Evolutionary conservation across 2,329 filamentous ascomycete genomes (phyloP).

Genomic region (Penicillium capsulatum): DNA sequence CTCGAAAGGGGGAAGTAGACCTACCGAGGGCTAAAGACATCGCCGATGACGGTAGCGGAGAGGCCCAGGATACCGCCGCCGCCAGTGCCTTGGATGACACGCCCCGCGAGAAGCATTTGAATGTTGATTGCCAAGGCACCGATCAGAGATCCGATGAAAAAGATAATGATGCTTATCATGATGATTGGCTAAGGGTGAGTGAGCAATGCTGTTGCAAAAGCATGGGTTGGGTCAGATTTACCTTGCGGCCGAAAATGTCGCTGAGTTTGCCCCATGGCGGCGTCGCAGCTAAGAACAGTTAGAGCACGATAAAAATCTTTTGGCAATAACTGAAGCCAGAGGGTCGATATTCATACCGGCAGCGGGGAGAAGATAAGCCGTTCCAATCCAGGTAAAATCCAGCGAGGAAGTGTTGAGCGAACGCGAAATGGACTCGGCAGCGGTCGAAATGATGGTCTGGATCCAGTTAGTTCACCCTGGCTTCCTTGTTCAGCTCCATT

Average conservation of each 20-base stretch:
- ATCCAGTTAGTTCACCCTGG: background rate
- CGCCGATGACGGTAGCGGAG: background rate
- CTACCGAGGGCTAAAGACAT: constrained; percentile 1
- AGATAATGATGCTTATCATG: background rate
- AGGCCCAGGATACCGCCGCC: background rate
- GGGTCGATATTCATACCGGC: background rate
- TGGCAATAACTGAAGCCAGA: background rate
- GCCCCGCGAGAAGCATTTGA: constrained; percentile 1
- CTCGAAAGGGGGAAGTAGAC: background rate
- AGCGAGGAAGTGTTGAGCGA: background rate
- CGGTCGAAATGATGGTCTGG: background rate
- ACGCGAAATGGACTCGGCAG: background rate
- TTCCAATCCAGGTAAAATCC: background rate
- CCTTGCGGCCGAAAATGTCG: constrained; percentile 6
- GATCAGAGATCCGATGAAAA: constrained; percentile 2
- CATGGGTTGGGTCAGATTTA: background rate
- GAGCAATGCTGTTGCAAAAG: background rate
- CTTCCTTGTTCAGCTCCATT: background rate
- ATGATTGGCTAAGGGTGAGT: background rate
- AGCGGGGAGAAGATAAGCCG: constrained; percentile 2
- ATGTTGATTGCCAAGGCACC: constrained; percentile 1
- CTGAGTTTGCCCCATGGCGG: constrained; percentile 4
- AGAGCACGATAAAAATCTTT: background rate
- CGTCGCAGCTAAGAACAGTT: background rate
- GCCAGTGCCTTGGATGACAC: constrained; percentile 3